Percentiles rank a stretch among this genome's conserved stretches.
These are phyloP conservation scores for Adiantum capillusveneris DNA, from an alignment of 75 land plant species.

Conservation along the genomic window DNA sequence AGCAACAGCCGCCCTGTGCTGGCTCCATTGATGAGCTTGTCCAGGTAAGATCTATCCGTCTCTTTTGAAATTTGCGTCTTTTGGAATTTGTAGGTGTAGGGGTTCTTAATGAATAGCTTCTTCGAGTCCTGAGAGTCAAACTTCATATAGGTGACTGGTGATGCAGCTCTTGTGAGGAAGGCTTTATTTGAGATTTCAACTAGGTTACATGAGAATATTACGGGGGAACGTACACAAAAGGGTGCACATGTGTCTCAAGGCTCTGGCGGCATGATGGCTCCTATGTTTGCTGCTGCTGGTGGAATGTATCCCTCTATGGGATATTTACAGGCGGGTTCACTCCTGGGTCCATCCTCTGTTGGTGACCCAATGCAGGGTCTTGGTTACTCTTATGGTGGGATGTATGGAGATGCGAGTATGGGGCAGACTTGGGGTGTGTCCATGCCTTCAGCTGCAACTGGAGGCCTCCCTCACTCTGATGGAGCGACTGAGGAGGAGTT, in stretches of 20 bases:
- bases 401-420: constrained; percentile 1
- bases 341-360: constrained; percentile 5
- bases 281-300: constrained; percentile 9
- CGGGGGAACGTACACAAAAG: constrained; percentile 26
- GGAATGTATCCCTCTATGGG: constrained; percentile 18
- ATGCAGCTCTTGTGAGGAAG: constrained; percentile 45
- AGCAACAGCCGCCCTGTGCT: constrained; percentile 30
- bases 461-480: constrained; percentile 2
- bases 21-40: constrained; percentile 29
- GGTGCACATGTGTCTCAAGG: constrained; percentile 1
- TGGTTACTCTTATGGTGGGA: constrained; percentile 1
- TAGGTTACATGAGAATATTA: constrained; percentile 40
- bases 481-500: constrained; percentile 29
- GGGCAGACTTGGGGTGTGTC: constrained; percentile 6
- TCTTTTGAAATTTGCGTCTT: too few species aligned
- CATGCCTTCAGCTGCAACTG: constrained; percentile 12
- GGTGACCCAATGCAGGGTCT: neutral
- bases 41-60: constrained; percentile 14
- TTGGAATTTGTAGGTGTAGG: too few species aligned
- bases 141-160: constrained; percentile 53
- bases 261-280: constrained; percentile 23
- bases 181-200: constrained; percentile 51
- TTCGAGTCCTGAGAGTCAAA: too few species aligned
- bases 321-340: constrained; percentile 9
- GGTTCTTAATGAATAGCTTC: too few species aligned